Evolutionary conservation across 2,329 filamentous ascomycete genomes (phyloP), one percentile per base, ranked within the genome.

Genomic region (Penicillium sp.): DNA sequence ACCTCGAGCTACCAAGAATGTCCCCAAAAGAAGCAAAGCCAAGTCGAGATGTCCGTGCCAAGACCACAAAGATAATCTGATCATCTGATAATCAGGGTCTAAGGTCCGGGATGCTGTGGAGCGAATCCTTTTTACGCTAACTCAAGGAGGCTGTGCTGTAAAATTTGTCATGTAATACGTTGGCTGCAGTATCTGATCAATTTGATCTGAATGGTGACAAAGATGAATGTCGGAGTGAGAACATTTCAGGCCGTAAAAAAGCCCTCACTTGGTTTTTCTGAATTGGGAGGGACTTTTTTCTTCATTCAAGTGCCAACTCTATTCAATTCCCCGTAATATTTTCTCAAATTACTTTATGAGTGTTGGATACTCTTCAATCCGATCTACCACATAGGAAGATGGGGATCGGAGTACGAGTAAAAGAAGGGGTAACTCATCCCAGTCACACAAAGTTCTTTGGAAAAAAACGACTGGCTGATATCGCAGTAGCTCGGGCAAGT

Each of bases 401-500:
- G 37, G 37, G 37, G 21, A n/a, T 42, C 21, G 19, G 21, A 42
- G 21, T 11, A 24, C 19, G 13, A 24, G 13, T 24, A 9, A 42
- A 24, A 42, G 11, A 11, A 42, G 37, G 9, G 37, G 37, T 42
- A 42, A 42, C 21, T 42, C 19, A 3, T 13, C 24, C 14, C 19
- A 28, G 10, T 28, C 24, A 28, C 9, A 40, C 14, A 6, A 23
- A 23, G n/a, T 8, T n/a, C 19, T 42, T 16, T 5, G 5, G 31
- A 33, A 10, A 33, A 33, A 33, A 42, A 8, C 10, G 5, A 9
- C 13, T 24, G 3, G 23, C 54, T 40, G 16, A 52, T 14, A 21
- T 18, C 14, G n/a, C 28, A 18, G 23, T 34, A 57, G 57, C 28
- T 48, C 10, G 49, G 44, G 23, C 53, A 53, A 16, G 28, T 55